These are phyloP conservation scores for Astragalus glycyphyllos DNA, from an alignment of 306 rosid species.

Conservation along the genomic window DNA sequence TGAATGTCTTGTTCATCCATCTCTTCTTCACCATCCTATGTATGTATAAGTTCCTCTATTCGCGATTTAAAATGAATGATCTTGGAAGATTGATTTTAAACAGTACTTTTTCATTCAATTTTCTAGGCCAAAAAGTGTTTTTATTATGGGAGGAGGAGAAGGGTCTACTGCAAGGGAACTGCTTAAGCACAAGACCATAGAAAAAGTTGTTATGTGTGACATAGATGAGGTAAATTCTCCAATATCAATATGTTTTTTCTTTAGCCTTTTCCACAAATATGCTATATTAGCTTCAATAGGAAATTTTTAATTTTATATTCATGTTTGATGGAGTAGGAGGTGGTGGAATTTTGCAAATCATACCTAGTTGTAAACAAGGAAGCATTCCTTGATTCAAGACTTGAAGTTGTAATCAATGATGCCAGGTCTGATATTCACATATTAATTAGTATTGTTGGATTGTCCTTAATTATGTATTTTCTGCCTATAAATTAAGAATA, in stretches of 20 bases:
- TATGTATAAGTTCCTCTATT: constrained; percentile 37
- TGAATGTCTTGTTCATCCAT: constrained; percentile 93
- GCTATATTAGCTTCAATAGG: neutral
- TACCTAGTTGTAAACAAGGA: constrained; percentile 79
- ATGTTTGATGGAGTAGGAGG: constrained; percentile 69
- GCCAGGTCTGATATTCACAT: constrained; percentile 61
- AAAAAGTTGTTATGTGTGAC: constrained; percentile 94
- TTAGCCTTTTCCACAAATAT: neutral
- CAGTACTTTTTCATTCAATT: neutral
- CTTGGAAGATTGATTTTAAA: neutral
- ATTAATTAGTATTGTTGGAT: neutral
- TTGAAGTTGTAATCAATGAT: constrained; percentile 83
- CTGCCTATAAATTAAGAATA: neutral
- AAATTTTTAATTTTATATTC: neutral
- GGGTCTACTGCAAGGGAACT: constrained; percentile 98
- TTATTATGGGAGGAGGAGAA: constrained; percentile 99
- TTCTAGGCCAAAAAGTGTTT: constrained; percentile 72
- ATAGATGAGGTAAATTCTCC: constrained; percentile 74
- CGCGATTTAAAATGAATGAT: constrained; percentile 4
- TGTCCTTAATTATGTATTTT: neutral
- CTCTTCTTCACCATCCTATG: constrained; percentile 89
- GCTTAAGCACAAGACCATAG: constrained; percentile 80
- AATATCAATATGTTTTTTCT: neutral
- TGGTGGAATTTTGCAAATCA: constrained; percentile 93
- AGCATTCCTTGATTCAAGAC: constrained; percentile 84